These are phyloP conservation scores for Aspergillus candidus DNA, from an alignment of 2,329 filamentous ascomycete genomes.

Conservation along the genomic window DNA sequence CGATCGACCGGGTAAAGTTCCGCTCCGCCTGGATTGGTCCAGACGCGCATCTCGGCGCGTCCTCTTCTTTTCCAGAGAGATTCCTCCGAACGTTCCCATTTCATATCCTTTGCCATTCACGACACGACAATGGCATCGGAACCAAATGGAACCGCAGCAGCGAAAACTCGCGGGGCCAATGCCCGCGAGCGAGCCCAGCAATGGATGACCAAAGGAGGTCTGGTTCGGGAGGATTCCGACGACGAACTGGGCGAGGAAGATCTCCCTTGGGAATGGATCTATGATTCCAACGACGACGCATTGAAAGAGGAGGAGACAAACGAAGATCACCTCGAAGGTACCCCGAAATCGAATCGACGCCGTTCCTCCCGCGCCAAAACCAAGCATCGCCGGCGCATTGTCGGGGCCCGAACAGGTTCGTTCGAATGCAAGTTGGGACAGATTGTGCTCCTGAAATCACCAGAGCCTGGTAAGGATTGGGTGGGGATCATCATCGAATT, in stretches of 20 bases:
- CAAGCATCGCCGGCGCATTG: conserved; percentile 48
- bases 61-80: background rate
- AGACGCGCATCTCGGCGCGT: background rate
- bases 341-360: conserved; percentile 21
- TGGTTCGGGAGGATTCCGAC: conserved; percentile 73
- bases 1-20: background rate
- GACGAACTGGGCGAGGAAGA: conserved; percentile 75
- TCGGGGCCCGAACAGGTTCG: conserved; percentile 74
- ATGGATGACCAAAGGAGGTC: conserved; percentile 55
- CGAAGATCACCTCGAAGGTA: conserved; percentile 14
- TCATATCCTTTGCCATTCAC: too few species aligned
- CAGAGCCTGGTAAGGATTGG: conserved; percentile 83
- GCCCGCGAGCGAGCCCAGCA: conserved; percentile 37
- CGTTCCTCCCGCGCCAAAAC: conserved; percentile 24
- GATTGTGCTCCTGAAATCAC: conserved; percentile 77
- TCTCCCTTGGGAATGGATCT: conserved; percentile 74
- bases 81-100: too few species aligned
- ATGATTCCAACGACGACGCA: conserved; percentile 38
- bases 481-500: conserved; percentile 85
- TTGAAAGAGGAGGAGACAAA: conserved; percentile 10
- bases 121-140: conserved; percentile 15
- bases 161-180: conserved; percentile 15
- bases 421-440: conserved; percentile 82
- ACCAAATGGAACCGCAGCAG: conserved; percentile 11
- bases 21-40: background rate